Base-by-base conservation (phyloP, 2,329 filamentous ascomycete species). In the Arthrobotrys entomopaga region DNA sequence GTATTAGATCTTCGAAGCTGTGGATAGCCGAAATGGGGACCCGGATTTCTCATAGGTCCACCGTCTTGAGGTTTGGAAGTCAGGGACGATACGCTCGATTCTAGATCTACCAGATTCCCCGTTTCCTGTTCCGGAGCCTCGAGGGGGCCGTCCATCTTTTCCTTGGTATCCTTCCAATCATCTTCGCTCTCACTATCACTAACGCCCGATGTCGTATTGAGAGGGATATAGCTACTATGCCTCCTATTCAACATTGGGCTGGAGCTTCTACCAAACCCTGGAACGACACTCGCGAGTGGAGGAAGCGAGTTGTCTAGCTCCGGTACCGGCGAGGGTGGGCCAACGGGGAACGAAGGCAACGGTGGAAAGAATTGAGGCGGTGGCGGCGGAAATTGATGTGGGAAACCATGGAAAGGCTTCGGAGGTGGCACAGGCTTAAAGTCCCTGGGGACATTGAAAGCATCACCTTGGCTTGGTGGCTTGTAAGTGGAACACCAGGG, bases 61-160 rank as follows among this genome's bases (percentile, higher is more conserved):
- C 49, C 57, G 22, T 34, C 26, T 16, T 43, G 49, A 4, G 56
- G 34, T 40, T 65, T 57, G 3, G 61, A 60, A 6, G 56, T 49
- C n/a, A 67, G 11, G n/a, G 69, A 65, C 6, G 67, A 73, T 15
- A 73, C 50, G 20, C 69, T 73, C 6, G 69, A 73, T 11, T 65
- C 69, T n/a, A 73, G 69, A 26, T 77, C 76, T 5, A 77, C 76
- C n/a, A 69, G 56, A 13, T 74, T 77, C 29, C 75, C 75, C 15
- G 48, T 67, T 50, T 77, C 77, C 3, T 75, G 58, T 3, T 69
- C 60, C n/a, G 73, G 53, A 42, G 58, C 53, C 20, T 77, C 71
- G 26, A 46, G 69, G 20, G 50, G 58, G 24, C 67, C 69, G 26
- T 77, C 64, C 43, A 61, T 76, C 58, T 78, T 76, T n/a, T 77